Conservation (phyloP, 768 basidiomycete genomes). For the Phlegmacium glaucopus region DNA sequence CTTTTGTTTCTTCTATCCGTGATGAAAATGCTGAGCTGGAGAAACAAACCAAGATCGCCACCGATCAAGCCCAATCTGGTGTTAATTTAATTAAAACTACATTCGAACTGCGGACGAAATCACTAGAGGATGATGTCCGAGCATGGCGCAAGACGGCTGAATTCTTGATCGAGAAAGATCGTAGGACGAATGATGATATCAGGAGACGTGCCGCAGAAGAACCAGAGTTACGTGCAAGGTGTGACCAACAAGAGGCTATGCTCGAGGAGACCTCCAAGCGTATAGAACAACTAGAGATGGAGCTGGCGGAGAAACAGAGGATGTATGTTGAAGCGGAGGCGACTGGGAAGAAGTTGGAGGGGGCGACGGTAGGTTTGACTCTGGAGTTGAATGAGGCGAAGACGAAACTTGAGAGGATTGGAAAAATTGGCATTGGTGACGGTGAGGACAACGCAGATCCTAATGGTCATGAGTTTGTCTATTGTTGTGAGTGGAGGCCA, state of each 20-base stretch:
- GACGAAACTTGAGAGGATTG: slow-evolving; percentile 21
- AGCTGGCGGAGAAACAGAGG: slow-evolving; percentile 14
- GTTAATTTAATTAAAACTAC: slow-evolving; percentile 48
- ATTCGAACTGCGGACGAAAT: slow-evolving; percentile 43
- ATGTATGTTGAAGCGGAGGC: slow-evolving; percentile 11
- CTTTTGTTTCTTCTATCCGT: slow-evolving; percentile 39
- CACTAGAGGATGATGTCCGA: slow-evolving; percentile 43
- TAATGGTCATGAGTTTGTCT: slow-evolving; percentile 32
- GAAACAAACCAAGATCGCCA: slow-evolving; percentile 44
- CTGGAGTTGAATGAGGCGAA: slow-evolving; percentile 22
- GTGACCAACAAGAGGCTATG: slow-evolving; percentile 27
- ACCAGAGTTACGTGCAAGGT: slow-evolving; percentile 44
- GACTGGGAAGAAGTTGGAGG: slow-evolving; percentile 18
- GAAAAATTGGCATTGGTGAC: slow-evolving; percentile 10
- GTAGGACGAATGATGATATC: slow-evolving; percentile 57
- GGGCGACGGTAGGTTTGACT: slow-evolving; percentile 18
- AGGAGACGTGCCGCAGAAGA: slow-evolving; percentile 54
- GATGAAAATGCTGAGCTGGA: slow-evolving; percentile 51
- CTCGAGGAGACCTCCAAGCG: slow-evolving; percentile 19
- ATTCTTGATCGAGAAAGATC: slow-evolving; percentile 55
- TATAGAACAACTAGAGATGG: slow-evolving; percentile 14
- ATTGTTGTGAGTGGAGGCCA: slow-evolving; percentile 42
- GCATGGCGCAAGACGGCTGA: slow-evolving; percentile 44
- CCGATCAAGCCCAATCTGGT: slow-evolving; percentile 52
- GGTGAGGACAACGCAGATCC: slow-evolving; percentile 10